Percentiles rank a stretch among this genome's conserved stretches.
Conservation (phyloP, 2,329 filamentous ascomycete species). For the Shiraia sp. region DNA sequence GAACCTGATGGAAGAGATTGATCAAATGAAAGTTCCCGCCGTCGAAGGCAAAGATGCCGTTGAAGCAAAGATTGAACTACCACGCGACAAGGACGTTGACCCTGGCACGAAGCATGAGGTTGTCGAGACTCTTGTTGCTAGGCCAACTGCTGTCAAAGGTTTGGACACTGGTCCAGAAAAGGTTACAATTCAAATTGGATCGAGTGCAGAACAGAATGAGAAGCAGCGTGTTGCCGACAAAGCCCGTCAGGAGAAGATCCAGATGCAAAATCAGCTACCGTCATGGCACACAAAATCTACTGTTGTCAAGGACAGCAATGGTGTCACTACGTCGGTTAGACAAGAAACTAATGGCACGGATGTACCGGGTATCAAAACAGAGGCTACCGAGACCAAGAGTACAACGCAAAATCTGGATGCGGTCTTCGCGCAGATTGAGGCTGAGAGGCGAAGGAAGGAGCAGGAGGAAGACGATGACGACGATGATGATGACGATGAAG, state of each 20-base stretch:
- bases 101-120: conserved; percentile 65
- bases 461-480: conserved; percentile 43
- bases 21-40: conserved; percentile 71
- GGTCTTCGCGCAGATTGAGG: conserved; percentile 69
- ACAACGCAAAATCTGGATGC: conserved; percentile 64
- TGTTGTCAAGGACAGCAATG: conserved; percentile 58
- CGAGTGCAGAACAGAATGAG: conserved; percentile 66
- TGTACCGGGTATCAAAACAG: conserved; percentile 42
- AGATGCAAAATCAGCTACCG: conserved; percentile 70
- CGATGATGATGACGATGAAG: conserved; percentile 52
- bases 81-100: conserved; percentile 67
- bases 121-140: conserved; percentile 57
- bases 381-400: conserved; percentile 55
- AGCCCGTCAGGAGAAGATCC: conserved; percentile 66
- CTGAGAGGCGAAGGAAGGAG: conserved; percentile 55
- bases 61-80: conserved; percentile 64
- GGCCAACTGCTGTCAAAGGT: conserved; percentile 71
- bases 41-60: conserved; percentile 74
- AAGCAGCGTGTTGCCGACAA: conserved; percentile 68
- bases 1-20: conserved; percentile 75
- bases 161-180: conserved; percentile 68
- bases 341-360: conserved; percentile 44
- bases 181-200: conserved; percentile 71
- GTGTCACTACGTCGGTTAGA: conserved; percentile 38
- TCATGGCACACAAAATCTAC: conserved; percentile 74